Evolutionary conservation across 2,329 filamentous ascomycete species (phyloP).

Genomic region (Fusarium gaditjirri): DNA sequence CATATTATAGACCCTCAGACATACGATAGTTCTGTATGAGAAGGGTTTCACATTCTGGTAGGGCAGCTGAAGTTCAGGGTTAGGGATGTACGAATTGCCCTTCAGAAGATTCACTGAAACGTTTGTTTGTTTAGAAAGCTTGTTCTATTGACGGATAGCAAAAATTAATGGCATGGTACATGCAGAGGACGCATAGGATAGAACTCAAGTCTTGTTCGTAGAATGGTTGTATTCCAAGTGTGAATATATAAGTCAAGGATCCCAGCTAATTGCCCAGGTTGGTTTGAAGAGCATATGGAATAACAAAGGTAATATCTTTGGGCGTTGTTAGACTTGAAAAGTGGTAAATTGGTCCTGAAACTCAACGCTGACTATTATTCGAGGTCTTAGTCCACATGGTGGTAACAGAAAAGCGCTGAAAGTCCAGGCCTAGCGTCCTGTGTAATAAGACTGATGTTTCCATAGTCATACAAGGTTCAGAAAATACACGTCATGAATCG

Average conservation of each 20-base stretch:
- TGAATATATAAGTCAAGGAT: slow-evolving; percentile 72
- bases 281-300: background rate
- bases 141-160: no score
- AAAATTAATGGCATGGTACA: no score
- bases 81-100: slow-evolving; percentile 48
- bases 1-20: background rate
- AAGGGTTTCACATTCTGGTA: background rate
- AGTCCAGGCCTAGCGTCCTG: background rate
- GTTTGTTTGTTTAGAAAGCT: no score
- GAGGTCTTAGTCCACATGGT: background rate
- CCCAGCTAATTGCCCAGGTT: slow-evolving; percentile 55
- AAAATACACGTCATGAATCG: background rate
- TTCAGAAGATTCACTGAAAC: no score
- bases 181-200: no score
- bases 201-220: no score
- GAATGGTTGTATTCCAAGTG: slow-evolving; percentile 51
- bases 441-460: background rate
- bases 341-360: background rate
- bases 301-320: background rate
- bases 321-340: background rate
- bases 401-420: background rate
- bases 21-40: background rate
- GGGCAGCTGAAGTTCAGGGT: slow-evolving; percentile 44
- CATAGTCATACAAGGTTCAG: background rate
- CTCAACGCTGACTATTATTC: background rate